Evolutionary conservation across 768 basidiomycete species (phyloP).

Genomic region (Asterophora lycoperdoides): DNA sequence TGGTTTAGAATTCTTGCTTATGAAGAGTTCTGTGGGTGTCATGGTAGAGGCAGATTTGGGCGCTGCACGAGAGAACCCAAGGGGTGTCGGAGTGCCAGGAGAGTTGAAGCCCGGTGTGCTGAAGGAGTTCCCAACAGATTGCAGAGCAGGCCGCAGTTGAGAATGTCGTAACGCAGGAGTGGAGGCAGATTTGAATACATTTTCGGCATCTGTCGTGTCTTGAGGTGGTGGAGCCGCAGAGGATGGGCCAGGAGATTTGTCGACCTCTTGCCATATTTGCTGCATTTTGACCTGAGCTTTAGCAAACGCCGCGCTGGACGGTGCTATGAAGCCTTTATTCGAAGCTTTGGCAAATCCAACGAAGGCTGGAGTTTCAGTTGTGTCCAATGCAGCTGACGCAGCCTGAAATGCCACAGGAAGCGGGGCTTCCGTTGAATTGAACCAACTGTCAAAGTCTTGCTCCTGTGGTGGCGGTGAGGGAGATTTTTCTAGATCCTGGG

Average conservation of each 20-base stretch:
- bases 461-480: slow-evolving; percentile 37
- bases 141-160: slow-evolving; percentile 31
- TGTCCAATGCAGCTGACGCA: slow-evolving; percentile 23
- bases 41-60: slow-evolving; percentile 11
- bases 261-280: slow-evolving; percentile 43
- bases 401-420: slow-evolving; percentile 34
- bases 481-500: slow-evolving; percentile 25
- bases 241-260: slow-evolving; percentile 11
- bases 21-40: slow-evolving; percentile 7
- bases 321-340: slow-evolving; percentile 38
- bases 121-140: slow-evolving; percentile 32
- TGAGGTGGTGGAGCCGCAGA: slow-evolving; percentile 7
- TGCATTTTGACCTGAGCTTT: slow-evolving; percentile 50
- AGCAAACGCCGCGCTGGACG: slow-evolving; percentile 51
- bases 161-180: slow-evolving; percentile 17
- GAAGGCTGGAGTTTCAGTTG: slow-evolving; percentile 6
- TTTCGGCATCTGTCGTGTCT: slow-evolving; percentile 19
- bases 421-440: slow-evolving; percentile 31
- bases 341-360: slow-evolving; percentile 30
- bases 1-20: slow-evolving; percentile 27
- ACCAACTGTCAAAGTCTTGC: slow-evolving; percentile 47
- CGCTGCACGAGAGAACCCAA: slow-evolving; percentile 22
- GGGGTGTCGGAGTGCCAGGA: slow-evolving; percentile 39
- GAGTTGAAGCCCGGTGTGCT: slow-evolving; percentile 27
- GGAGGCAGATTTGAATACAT: slow-evolving; percentile 25